Evolutionary conservation across 441 rosid genomes (phyloP).

Genomic region (Bruguiera hainesii): DNA sequence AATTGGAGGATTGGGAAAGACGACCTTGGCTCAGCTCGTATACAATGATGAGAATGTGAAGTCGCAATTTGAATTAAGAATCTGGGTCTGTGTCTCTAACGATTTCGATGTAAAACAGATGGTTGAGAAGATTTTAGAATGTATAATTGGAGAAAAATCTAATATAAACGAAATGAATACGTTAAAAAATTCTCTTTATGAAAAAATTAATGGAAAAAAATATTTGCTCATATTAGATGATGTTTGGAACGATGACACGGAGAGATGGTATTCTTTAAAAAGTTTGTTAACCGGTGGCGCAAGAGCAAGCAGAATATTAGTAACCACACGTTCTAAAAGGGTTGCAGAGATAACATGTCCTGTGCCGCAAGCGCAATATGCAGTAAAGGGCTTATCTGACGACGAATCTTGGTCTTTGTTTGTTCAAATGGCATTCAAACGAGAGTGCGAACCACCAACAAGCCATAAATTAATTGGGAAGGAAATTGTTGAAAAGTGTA

Average conservation of each 20-base stretch:
- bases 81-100: constrained; percentile 32
- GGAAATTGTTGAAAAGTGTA: constrained; percentile 24
- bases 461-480: constrained; percentile 21
- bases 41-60: constrained; percentile 25
- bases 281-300: constrained; percentile 20
- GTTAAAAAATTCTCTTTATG: constrained; percentile 15
- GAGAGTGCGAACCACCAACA: background rate
- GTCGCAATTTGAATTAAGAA: constrained; percentile 16
- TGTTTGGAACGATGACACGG: constrained; percentile 32
- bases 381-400: constrained; percentile 13
- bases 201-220: constrained; percentile 12
- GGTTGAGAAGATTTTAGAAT: constrained; percentile 14
- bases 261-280: constrained; percentile 21
- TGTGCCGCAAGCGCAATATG: background rate
- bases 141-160: background rate
- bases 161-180: constrained; percentile 16
- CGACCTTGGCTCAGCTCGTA: constrained; percentile 31
- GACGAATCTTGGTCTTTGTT: constrained; percentile 28
- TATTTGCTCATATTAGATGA: constrained; percentile 40
- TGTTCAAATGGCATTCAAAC: constrained; percentile 16
- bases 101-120: constrained; percentile 24
- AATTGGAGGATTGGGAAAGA: constrained; percentile 42
- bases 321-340: constrained; percentile 29
- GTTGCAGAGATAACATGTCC: constrained; percentile 24
- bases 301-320: constrained; percentile 29